phyloP scores from a whole-genome alignment of 352 stramenopile species.

The Phytophthora cryptogea region DNA sequence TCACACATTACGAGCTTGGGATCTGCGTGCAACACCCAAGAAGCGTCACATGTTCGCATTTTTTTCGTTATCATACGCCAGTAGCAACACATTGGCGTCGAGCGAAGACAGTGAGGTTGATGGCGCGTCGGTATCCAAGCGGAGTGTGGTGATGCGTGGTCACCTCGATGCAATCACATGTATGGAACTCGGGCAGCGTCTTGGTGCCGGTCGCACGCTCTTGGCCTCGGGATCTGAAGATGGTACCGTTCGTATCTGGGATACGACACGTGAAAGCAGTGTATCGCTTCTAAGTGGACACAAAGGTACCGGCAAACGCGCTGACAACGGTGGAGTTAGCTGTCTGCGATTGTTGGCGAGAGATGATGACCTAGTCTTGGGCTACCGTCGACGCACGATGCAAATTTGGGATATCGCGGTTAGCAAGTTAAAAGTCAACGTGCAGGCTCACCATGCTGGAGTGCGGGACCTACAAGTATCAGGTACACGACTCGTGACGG shows the following conservation, averaged over 20 bases:
- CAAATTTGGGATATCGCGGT: constrained; percentile 73
- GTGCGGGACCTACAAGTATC: constrained; percentile 76
- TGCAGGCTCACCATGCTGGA: constrained; percentile 57
- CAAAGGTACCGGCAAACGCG: constrained; percentile 24
- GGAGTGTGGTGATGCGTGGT: constrained; percentile 64
- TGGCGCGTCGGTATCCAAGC: constrained; percentile 56
- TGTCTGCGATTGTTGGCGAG: constrained; percentile 69
- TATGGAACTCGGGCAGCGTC: constrained; percentile 74
- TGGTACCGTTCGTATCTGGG: constrained; percentile 75
- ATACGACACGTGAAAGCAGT: constrained; percentile 64
- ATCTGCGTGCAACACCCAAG: constrained; percentile 61
- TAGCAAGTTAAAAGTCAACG: constrained; percentile 56
- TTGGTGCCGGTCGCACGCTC: constrained; percentile 57
- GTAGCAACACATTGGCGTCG: constrained; percentile 12
- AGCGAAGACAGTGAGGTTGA: constrained; percentile 51
- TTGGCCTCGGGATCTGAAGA: constrained; percentile 74
- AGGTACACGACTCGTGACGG: constrained; percentile 71
- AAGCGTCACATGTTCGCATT: constrained; percentile 71
- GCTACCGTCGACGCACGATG: constrained; percentile 55
- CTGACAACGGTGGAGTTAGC: constrained; percentile 42
- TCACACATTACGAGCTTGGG: constrained; percentile 74
- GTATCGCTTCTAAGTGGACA: constrained; percentile 55
- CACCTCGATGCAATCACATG: constrained; percentile 67
- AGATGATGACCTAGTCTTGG: constrained; percentile 65
- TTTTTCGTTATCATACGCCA: constrained; percentile 41